Evolutionary conservation across 352 stramenopile genomes (phyloP), one percentile per base, ranked within the genome.

Genomic region (Thraustotheca clavata): DNA sequence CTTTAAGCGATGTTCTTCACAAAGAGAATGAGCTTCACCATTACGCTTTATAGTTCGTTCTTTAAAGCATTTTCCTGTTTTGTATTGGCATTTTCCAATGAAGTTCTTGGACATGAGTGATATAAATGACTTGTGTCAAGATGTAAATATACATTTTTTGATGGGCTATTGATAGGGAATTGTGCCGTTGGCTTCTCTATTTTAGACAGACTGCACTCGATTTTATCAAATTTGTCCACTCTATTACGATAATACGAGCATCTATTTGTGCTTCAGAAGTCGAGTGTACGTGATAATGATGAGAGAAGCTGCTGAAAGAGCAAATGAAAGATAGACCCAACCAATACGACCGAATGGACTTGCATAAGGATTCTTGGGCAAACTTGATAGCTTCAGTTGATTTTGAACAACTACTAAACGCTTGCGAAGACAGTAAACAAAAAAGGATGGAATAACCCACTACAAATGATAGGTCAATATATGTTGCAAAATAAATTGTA

Each of bases 1-100:
- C 69, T 90, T 91, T 68, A 85, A 65, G 40, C 84, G 82, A 75
- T 94, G 84, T 60, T 93, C 81, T 41, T 93, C 84, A 47, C 84
- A 94, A 29, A 94, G 68, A 36, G 77, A 88, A 69, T 94, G 84
- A 5, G 75, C 79, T 46, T 91, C 75, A 40, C 84, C 84, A 38
- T 91, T 91, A 70, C 80, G 80, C 76, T 91, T 91, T 67, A 89
- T 73, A 24, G 84, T 87, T 60, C 84, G 82, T 65, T 91, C 82
- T 48, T 94, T 94, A 62, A 88, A 88, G 70, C 84, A 94, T 67
- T 94, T 94, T 71, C 84, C 80, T 27, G 84, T 91, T 67, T 94
- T 90, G 77, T 94, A 94, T 70, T 89, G 77, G 66, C 82, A 94
- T 67, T 91, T 93, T 69, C 81, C 81, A 31, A 47, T 62, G 38